phyloP scores from a whole-genome alignment of 345 rosid species.

The Conringia planisiliqua region DNA sequence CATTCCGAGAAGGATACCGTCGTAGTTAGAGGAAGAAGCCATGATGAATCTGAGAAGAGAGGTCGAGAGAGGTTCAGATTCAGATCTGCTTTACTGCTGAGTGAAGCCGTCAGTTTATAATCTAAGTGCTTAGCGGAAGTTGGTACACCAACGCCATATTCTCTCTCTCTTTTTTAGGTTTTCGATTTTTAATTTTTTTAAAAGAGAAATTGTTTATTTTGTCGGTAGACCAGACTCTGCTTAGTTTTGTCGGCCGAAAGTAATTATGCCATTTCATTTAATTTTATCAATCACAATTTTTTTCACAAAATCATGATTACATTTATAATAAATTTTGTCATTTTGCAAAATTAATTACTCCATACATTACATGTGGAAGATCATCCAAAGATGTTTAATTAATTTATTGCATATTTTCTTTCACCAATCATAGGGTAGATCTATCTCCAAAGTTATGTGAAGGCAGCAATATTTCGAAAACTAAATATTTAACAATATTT shows the following conservation, averaged over 20 bases:
- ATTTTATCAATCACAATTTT: neutral
- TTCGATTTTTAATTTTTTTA: neutral
- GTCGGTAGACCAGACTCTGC: neutral
- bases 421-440: too few relatives aligned
- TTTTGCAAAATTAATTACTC: too few relatives aligned
- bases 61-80: constrained; percentile 7
- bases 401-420: too few relatives aligned
- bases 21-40: constrained; percentile 27
- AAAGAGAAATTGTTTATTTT: too few relatives aligned
- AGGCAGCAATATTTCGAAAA: neutral
- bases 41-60: constrained; percentile 7
- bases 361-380: too few relatives aligned
- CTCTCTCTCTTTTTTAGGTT: neutral
- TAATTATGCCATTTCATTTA: neutral
- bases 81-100: constrained; percentile 13
- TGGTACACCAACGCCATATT: constrained; percentile 25
- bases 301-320: neutral
- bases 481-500: neutral
- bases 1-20: constrained; percentile 77
- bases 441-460: neutral
- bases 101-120: constrained; percentile 1
- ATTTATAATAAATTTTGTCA: neutral
- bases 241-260: neutral
- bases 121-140: neutral
- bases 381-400: too few relatives aligned